Conservation (phyloP, 805 yeast genomes). For the Metschnikowia similis region DNA sequence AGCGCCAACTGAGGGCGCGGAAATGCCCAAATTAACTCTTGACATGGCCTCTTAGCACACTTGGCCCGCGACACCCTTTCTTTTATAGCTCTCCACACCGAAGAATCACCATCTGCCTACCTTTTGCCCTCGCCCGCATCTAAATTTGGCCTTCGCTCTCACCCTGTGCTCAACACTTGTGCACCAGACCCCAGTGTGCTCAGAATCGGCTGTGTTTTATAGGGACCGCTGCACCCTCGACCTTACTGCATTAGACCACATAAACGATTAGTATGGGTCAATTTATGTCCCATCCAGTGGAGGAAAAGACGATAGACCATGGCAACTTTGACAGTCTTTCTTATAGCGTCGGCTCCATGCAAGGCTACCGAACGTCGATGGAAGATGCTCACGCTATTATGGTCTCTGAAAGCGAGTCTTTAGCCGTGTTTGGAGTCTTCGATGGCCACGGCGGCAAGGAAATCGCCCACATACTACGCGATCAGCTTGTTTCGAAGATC, state of each 20-base stretch:
- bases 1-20: constrained; percentile 1
- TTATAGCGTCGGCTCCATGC: constrained; percentile 70
- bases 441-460: constrained; percentile 81
- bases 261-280: constrained; percentile 54
- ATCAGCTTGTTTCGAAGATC: constrained; percentile 35
- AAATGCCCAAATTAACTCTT: background rate
- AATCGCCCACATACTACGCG: constrained; percentile 52
- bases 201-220: background rate
- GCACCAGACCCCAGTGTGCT: background rate
- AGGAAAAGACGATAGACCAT: constrained; percentile 57
- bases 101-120: background rate
- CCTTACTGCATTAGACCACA: background rate
- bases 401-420: constrained; percentile 38
- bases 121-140: background rate
- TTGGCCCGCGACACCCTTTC: constrained; percentile 1
- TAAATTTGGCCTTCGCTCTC: background rate
- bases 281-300: constrained; percentile 67
- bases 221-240: background rate
- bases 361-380: constrained; percentile 70
- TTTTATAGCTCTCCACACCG: background rate
- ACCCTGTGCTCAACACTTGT: background rate
- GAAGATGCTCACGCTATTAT: constrained; percentile 68
- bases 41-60: background rate
- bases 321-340: constrained; percentile 43
- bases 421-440: constrained; percentile 63